These are phyloP conservation scores for Talaromyces sp. DNA, from an alignment of 2,329 filamentous ascomycete species.

Conservation along the genomic window DNA sequence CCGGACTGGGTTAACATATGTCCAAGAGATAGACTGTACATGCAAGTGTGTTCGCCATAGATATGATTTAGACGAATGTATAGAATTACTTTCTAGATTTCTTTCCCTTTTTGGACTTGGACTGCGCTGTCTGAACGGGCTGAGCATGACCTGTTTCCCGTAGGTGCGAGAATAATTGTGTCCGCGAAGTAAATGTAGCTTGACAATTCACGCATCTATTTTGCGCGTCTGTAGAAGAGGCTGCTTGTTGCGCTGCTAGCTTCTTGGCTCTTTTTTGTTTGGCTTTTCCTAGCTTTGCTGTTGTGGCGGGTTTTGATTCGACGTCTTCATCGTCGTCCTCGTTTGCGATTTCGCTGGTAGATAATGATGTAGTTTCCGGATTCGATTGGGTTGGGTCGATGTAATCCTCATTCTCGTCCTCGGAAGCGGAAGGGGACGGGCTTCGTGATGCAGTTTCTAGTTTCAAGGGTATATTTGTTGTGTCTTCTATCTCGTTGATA, in stretches of 20 bases:
- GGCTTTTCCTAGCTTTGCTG: conserved; percentile 48
- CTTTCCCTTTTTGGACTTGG: conserved; percentile 13
- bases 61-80: not conserved
- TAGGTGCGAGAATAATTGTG: conserved; percentile 71
- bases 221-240: conserved; percentile 29
- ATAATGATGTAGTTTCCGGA: not conserved
- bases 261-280: conserved; percentile 54
- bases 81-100: conserved; percentile 15
- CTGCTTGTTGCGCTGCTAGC: conserved; percentile 36
- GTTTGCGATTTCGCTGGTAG: conserved; percentile 12
- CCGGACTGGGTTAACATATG: conserved; percentile 64
- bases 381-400: conserved; percentile 38
- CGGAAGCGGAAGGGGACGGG: not conserved
- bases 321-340: conserved; percentile 21
- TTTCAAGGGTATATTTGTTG: not conserved
- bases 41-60: not conserved
- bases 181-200: conserved; percentile 71
- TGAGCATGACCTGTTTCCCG: conserved; percentile 64
- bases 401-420: conserved; percentile 9
- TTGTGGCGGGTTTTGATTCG: conserved; percentile 15
- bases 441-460: not conserved
- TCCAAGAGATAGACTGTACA: not conserved
- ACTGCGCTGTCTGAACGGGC: conserved; percentile 28
- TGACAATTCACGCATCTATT: conserved; percentile 76
- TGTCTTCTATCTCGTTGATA: not conserved